These are phyloP conservation scores for Elsinoe batatas DNA, from an alignment of 2,329 filamentous ascomycete species.

Conservation along the genomic window DNA sequence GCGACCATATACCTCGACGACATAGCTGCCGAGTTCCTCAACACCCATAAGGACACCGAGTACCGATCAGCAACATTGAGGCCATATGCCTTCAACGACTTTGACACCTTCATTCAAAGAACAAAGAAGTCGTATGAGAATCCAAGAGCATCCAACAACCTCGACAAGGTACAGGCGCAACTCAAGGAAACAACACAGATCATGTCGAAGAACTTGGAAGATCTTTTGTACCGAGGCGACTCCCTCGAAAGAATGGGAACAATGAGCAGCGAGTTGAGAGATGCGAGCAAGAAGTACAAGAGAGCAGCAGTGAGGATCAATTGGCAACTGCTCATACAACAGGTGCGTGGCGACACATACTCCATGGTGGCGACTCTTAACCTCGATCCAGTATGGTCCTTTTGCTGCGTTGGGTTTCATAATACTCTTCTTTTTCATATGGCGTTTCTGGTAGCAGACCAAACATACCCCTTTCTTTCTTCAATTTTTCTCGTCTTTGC, in stretches of 20 bases:
- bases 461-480: not conserved
- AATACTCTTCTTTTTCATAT: conserved; percentile 78
- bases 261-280: conserved; percentile 73
- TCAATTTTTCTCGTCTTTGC: not conserved
- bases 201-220: conserved; percentile 99
- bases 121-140: conserved; percentile 94
- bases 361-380: conserved; percentile 19
- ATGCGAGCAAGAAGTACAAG: conserved; percentile 91
- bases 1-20: conserved; percentile 97
- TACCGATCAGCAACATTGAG: conserved; percentile 66
- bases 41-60: conserved; percentile 64
- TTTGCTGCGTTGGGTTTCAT: conserved; percentile 73
- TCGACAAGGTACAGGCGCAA: conserved; percentile 94
- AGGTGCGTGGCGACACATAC: conserved; percentile 39
- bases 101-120: conserved; percentile 91
- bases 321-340: conserved; percentile 92
- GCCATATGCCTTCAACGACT: conserved; percentile 94
- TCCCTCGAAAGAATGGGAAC: conserved; percentile 95
- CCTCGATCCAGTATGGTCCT: conserved; percentile 62
- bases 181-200: conserved; percentile 95
- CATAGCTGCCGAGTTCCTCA: conserved; percentile 81
- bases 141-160: conserved; percentile 77
- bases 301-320: conserved; percentile 91
- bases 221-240: conserved; percentile 88
- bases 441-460: conserved; percentile 67